These are phyloP conservation scores for Cyberlindnera meyerae DNA, from an alignment of 805 yeast species.

Conservation along the genomic window DNA sequence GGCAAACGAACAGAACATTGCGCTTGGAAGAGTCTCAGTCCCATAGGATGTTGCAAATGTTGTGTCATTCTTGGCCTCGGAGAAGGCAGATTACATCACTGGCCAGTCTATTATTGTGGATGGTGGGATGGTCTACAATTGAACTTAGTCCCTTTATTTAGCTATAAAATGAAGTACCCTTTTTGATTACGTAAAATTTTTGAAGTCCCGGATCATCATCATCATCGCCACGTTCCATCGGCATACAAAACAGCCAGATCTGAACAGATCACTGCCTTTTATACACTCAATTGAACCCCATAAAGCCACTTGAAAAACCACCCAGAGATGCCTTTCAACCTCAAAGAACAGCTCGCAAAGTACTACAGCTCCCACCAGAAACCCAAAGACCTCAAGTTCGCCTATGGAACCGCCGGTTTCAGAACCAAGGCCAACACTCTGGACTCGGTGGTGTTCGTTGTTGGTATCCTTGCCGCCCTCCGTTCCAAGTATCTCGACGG, in stretches of 20 bases:
- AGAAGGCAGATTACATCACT: slow-evolving; percentile 32
- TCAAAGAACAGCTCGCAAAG: slow-evolving; percentile 12
- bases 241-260: no score
- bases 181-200: no score
- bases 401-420: slow-evolving; percentile 98
- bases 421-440: slow-evolving; percentile 64
- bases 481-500: slow-evolving; percentile 71
- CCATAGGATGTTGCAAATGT: slow-evolving; percentile 35
- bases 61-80: slow-evolving; percentile 32
- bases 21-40: slow-evolving; percentile 31
- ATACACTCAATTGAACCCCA: no score
- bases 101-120: slow-evolving; percentile 34
- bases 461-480: slow-evolving; percentile 76
- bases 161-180: no score
- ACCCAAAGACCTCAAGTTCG: slow-evolving; percentile 40
- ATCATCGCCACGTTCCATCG: not conserved
- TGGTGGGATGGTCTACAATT: slow-evolving; percentile 31
- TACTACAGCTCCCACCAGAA: slow-evolving; percentile 28
- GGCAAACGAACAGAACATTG: slow-evolving; percentile 25
- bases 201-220: no score
- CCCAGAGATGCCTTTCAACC: slow-evolving; percentile 14
- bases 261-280: no score
- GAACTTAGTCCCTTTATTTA: no score
- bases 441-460: slow-evolving; percentile 79
- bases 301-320: no score